These are phyloP conservation scores for Colletotrichum cordylinicola DNA, from an alignment of 2,329 filamentous ascomycete genomes.

Conservation along the genomic window DNA sequence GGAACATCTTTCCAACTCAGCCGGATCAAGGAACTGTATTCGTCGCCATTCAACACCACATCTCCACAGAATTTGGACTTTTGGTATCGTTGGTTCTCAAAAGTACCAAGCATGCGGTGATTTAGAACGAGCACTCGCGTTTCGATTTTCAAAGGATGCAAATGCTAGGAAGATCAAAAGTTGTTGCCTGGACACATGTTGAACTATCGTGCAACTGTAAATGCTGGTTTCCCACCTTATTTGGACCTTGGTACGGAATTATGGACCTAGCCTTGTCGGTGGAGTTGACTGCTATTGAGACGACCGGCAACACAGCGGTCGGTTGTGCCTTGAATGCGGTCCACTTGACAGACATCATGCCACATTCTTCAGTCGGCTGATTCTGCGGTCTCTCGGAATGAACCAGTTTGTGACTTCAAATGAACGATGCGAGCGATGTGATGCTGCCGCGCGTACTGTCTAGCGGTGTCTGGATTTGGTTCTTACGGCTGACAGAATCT, in stretches of 20 bases:
- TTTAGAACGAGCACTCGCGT: not conserved
- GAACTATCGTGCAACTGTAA: not conserved
- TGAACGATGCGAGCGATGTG: not conserved
- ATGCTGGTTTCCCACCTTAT: not conserved
- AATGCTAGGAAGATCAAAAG: not conserved
- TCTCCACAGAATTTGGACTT: not conserved
- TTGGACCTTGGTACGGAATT: not conserved
- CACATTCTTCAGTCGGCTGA: not conserved
- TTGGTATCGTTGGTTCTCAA: not conserved
- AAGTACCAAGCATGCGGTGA: not conserved
- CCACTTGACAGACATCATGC: not conserved
- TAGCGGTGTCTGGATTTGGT: not conserved
- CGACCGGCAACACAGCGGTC: fast-evolving
- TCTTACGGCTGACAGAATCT: not conserved
- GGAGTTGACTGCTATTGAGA: not conserved
- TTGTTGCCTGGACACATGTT: not conserved
- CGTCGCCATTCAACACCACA: fast-evolving
- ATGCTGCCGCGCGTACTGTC: not conserved
- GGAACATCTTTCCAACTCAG: not conserved
- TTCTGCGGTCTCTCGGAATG: not conserved
- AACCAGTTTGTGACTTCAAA: not conserved
- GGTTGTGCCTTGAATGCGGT: not conserved
- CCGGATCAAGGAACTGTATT: not conserved
- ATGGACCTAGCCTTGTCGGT: not conserved
- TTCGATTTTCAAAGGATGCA: not conserved